Conservation (phyloP, 2,329 filamentous ascomycete species). For the Dryadomyces quercivorus region DNA sequence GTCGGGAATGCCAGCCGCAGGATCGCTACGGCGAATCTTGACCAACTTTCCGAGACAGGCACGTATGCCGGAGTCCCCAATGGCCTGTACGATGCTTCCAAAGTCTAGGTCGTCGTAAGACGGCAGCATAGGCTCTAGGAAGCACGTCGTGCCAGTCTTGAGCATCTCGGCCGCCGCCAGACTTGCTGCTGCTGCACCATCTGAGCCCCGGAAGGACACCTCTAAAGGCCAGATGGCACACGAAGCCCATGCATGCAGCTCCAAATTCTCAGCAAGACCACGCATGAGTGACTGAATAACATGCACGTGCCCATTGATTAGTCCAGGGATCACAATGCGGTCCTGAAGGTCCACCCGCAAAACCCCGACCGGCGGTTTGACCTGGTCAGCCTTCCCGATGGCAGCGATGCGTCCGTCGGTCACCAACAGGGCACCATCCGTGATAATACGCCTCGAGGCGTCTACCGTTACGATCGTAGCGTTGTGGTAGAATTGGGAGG, state of each 20-base stretch:
- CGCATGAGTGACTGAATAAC: constrained; percentile 4
- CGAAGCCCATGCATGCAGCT: constrained; percentile 1
- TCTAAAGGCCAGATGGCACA: constrained; percentile 3
- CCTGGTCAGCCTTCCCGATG: neutral
- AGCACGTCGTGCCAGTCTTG: constrained; percentile 3
- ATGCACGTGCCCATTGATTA: constrained; percentile 3
- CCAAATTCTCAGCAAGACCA: neutral
- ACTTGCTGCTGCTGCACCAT: neutral
- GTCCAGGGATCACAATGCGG: neutral
- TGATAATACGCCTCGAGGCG: neutral
- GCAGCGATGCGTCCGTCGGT: neutral
- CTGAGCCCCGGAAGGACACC: neutral
- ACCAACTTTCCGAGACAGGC: constrained; percentile 2
- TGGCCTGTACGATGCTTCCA: neutral
- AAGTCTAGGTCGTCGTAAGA: neutral
- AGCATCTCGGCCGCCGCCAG: constrained; percentile 1
- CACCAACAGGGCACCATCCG: neutral
- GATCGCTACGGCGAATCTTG: neutral
- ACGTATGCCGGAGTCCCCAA: neutral
- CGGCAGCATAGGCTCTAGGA: constrained; percentile 4
- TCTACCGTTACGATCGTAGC: neutral
- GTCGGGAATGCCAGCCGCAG: neutral
- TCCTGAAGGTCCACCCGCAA: neutral
- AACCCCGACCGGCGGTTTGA: neutral
- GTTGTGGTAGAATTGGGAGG: neutral